phyloP scores from a whole-genome alignment of 1,139 yeast species.

The Blastobotrys buckinghamii region DNA sequence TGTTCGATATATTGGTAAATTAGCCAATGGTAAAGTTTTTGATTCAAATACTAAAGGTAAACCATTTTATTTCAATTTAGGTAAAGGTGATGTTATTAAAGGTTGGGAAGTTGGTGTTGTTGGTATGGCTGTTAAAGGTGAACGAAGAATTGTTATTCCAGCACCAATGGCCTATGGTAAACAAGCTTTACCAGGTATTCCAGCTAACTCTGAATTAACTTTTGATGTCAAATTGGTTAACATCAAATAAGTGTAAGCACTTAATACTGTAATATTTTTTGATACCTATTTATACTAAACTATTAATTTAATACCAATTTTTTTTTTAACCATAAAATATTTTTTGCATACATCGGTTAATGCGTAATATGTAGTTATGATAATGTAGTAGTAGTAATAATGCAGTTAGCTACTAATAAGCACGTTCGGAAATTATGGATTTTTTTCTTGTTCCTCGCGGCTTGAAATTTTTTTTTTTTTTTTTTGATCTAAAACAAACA shows the following conservation, averaged over 20 bases:
- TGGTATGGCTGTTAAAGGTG: slow-evolving; percentile 99
- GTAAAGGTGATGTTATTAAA: slow-evolving; percentile 97
- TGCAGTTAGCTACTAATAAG: too few relatives aligned
- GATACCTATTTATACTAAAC: background rate
- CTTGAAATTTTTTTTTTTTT: slow-evolving; percentile 1
- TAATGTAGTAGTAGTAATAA: too few relatives aligned
- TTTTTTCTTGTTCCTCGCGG: background rate
- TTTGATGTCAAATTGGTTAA: slow-evolving; percentile 93
- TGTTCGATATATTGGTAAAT: slow-evolving; percentile 96
- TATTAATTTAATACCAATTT: background rate
- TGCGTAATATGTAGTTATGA: too few relatives aligned
- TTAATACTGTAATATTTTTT: too few relatives aligned
- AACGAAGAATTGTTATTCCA: slow-evolving; percentile 95
- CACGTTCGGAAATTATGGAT: background rate
- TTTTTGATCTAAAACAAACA: background rate
- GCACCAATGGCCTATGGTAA: slow-evolving; percentile 96
- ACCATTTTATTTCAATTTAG: slow-evolving; percentile 86
- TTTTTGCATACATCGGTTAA: background rate
- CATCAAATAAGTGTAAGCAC: slow-evolving; percentile 73
- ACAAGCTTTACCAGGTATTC: slow-evolving; percentile 91
- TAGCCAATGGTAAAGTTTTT: slow-evolving; percentile 91
- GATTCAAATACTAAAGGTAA: slow-evolving; percentile 97
- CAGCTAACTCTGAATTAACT: slow-evolving; percentile 92
- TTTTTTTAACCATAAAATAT: background rate
- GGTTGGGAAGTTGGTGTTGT: slow-evolving; percentile 98